phyloP scores from a whole-genome alignment of 495 filamentous ascomycete species.

The Cladorrhinum samala region DNA sequence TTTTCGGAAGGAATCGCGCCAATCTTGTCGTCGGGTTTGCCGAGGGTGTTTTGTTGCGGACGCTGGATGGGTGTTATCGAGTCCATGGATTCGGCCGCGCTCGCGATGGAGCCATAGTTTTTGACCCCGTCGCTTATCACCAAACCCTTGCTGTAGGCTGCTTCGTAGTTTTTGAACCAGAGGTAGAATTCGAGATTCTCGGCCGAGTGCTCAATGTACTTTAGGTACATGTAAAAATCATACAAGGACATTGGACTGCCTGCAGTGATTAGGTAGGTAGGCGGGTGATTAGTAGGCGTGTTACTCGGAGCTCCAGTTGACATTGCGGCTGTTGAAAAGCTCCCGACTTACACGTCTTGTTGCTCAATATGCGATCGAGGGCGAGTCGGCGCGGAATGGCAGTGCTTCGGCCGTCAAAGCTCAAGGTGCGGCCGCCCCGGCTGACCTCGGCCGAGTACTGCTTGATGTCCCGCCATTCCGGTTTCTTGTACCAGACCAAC shows the following conservation, averaged over 20 bases:
- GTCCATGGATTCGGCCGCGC: constrained; percentile 22
- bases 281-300: too few relatives aligned
- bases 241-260: constrained; percentile 35
- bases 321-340: too few relatives aligned
- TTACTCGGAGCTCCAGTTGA: too few relatives aligned
- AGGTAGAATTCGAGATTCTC: constrained; percentile 64
- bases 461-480: constrained; percentile 36
- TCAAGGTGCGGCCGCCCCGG: constrained; percentile 23
- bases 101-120: constrained; percentile 19
- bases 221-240: constrained; percentile 39
- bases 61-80: constrained; percentile 20
- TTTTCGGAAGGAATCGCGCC: background rate
- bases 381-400: constrained; percentile 30
- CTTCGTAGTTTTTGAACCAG: constrained; percentile 50
- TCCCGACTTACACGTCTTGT: constrained; percentile 36
- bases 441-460: constrained; percentile 28
- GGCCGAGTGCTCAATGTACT: constrained; percentile 33
- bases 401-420: constrained; percentile 23
- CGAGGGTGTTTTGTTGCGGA: background rate
- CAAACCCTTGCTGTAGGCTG: constrained; percentile 21
- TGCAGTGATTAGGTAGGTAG: too few relatives aligned
- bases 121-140: constrained; percentile 16
- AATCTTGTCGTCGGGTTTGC: background rate
- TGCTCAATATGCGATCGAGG: constrained; percentile 35
- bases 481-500: constrained; percentile 40